A percentile compares a stretch with the other conserved stretches of the same genome.
Evolutionary conservation across 371 early-diverging fungal genomes (phyloP).

Genomic region (Catenaria anguillulae): DNA sequence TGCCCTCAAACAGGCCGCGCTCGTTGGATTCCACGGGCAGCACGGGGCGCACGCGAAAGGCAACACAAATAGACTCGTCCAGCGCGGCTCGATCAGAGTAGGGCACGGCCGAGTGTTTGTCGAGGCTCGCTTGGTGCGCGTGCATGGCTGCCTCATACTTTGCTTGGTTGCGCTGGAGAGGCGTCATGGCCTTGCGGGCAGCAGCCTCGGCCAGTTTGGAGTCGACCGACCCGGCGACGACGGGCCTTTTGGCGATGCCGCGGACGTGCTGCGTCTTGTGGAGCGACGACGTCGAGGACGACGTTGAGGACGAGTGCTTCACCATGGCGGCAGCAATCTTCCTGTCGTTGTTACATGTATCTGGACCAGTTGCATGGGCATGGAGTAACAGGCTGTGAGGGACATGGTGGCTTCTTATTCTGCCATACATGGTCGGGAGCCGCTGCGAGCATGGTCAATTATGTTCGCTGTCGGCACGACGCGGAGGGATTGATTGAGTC

Average conservation of each 20-base stretch:
- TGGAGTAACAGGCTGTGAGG: too few species aligned
- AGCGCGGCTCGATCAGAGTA: background rate
- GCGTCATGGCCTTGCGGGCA: background rate
- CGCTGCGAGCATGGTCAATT: too few species aligned
- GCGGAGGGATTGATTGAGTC: too few species aligned
- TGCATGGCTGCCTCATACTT: background rate
- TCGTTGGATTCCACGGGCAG: slow-evolving; percentile 10
- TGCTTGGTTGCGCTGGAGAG: background rate
- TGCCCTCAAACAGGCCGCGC: slow-evolving; percentile 3
- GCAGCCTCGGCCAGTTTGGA: background rate
- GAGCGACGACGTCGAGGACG: too few species aligned
- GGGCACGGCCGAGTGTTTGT: background rate
- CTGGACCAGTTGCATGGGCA: too few species aligned
- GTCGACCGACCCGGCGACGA: background rate
- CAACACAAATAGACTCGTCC: slow-evolving; percentile 8
- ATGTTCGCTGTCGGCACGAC: too few species aligned
- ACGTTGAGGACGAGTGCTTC: too few species aligned
- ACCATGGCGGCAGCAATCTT: too few species aligned
- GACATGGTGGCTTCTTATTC: too few species aligned
- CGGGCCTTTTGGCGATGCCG: background rate
- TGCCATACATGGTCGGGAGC: too few species aligned
- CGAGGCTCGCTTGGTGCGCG: background rate
- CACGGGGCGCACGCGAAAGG: slow-evolving; percentile 15
- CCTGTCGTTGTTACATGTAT: too few species aligned
- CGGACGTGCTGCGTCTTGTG: too few species aligned